A percentile compares a stretch with the other conserved stretches of the same genome.
Conservation (phyloP, 2,329 filamentous ascomycete species). For the Aspergillus sojae region DNA sequence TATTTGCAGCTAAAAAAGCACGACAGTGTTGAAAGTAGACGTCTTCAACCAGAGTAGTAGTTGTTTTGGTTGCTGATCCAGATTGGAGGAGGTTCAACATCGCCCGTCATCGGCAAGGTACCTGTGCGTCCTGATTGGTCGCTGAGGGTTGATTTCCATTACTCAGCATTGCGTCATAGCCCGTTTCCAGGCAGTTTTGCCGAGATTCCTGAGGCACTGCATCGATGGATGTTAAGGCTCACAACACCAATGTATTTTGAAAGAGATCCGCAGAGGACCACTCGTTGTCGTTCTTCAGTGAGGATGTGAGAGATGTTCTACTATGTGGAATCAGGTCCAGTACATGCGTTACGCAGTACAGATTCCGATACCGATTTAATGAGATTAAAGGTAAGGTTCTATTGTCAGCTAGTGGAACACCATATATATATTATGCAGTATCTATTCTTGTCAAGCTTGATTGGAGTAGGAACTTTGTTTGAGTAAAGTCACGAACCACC, state of each 20-base stretch:
- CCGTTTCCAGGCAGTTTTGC: background rate
- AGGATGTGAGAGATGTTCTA: too few relatives aligned
- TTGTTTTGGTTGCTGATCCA: background rate
- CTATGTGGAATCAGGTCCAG: too few relatives aligned
- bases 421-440: too few relatives aligned
- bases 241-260: background rate
- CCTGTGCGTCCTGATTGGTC: background rate
- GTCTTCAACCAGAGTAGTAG: background rate
- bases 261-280: too few relatives aligned
- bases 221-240: background rate
- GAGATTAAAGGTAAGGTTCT: too few relatives aligned
- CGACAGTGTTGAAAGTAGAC: background rate
- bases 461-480: too few relatives aligned
- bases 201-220: background rate
- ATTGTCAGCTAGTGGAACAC: too few relatives aligned
- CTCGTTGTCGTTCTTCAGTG: too few relatives aligned
- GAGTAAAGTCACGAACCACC: too few relatives aligned
- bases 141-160: background rate
- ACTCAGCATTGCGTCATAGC: background rate
- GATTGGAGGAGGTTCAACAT: background rate
- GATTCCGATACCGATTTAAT: too few relatives aligned
- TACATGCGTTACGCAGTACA: too few relatives aligned
- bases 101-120: background rate
- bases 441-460: too few relatives aligned
- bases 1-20: background rate